These are phyloP conservation scores for Ogataea hybrid DNA, from an alignment of 1,139 yeast genomes.

Conservation along the genomic window DNA sequence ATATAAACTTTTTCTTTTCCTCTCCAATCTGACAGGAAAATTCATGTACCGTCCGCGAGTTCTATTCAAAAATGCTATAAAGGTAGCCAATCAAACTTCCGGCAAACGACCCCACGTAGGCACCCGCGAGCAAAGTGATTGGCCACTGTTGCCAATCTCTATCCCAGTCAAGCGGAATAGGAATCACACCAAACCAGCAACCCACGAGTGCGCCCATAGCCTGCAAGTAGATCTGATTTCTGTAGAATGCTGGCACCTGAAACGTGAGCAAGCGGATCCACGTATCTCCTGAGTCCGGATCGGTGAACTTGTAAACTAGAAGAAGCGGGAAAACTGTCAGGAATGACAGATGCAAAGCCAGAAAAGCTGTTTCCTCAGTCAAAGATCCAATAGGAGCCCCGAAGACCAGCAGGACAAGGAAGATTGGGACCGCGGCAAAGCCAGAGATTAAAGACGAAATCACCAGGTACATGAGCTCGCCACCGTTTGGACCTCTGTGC, in stretches of 20 bases:
- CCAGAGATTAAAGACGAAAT: slow-evolving; percentile 38
- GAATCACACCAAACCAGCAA: slow-evolving; percentile 91
- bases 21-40: too few relatives aligned
- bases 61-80: background rate
- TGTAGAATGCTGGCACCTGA: slow-evolving; percentile 29
- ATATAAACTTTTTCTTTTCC: too few relatives aligned
- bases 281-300: slow-evolving; percentile 24
- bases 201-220: slow-evolving; percentile 61
- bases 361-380: slow-evolving; percentile 55
- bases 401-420: slow-evolving; percentile 55
- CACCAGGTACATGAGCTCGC: slow-evolving; percentile 26
- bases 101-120: slow-evolving; percentile 63
- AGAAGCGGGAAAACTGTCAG: slow-evolving; percentile 65
- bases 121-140: slow-evolving; percentile 82
- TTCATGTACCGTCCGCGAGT: slow-evolving; percentile 1
- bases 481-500: slow-evolving; percentile 23
- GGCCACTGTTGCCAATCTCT: slow-evolving; percentile 98
- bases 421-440: slow-evolving; percentile 51
- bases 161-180: slow-evolving; percentile 97
- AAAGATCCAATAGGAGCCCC: slow-evolving; percentile 80
- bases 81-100: slow-evolving; percentile 41
- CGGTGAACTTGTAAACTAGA: slow-evolving; percentile 41
- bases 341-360: slow-evolving; percentile 65
- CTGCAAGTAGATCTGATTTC: slow-evolving; percentile 40
- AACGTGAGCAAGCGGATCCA: slow-evolving; percentile 33